phyloP scores from a whole-genome alignment of 202 grass and related monocot species.

The Cymbopogon flexuosus region DNA sequence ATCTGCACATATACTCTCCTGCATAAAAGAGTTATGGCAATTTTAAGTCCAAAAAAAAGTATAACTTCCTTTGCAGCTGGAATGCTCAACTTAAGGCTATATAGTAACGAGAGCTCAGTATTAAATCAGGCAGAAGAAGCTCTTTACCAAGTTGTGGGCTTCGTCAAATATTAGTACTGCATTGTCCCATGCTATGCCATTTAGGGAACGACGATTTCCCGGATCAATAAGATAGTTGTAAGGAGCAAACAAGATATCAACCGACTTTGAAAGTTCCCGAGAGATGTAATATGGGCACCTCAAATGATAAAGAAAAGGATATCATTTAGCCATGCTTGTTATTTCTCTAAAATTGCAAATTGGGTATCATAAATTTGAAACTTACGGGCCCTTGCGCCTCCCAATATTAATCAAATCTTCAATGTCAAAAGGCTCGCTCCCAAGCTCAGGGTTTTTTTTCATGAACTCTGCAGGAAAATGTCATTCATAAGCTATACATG shows the following conservation, averaged over 20 bases:
- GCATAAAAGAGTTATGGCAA: constrained; percentile 37
- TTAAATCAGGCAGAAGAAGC: constrained; percentile 19
- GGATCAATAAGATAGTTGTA: constrained; percentile 99
- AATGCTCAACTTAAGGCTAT: constrained; percentile 18
- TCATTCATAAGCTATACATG: constrained; percentile 1
- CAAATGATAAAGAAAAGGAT: constrained; percentile 24
- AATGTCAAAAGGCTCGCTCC: constrained; percentile 91
- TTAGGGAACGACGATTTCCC: constrained; percentile 79
- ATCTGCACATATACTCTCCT: constrained; percentile 98
- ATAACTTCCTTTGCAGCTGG: not conserved
- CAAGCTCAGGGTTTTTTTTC: constrained; percentile 60
- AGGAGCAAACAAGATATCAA: constrained; percentile 94
- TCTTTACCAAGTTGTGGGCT: constrained; percentile 82
- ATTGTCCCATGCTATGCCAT: constrained; percentile 77
- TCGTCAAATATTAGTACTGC: constrained; percentile 93
- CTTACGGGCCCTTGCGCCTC: constrained; percentile 72
- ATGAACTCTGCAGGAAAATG: constrained; percentile 57
- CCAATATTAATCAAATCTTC: constrained; percentile 92
- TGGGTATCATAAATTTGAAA: constrained; percentile 32
- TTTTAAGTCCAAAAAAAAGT: constrained; percentile 13
- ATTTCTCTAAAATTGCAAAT: constrained; percentile 13
- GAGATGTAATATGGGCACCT: constrained; percentile 99
- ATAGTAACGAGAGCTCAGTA: not conserved
- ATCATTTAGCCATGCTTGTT: not conserved
- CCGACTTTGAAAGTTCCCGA: constrained; percentile 72